phyloP scores from a whole-genome alignment of 2,329 filamentous ascomycete species.

The Pseudogymnoascus sp. region DNA sequence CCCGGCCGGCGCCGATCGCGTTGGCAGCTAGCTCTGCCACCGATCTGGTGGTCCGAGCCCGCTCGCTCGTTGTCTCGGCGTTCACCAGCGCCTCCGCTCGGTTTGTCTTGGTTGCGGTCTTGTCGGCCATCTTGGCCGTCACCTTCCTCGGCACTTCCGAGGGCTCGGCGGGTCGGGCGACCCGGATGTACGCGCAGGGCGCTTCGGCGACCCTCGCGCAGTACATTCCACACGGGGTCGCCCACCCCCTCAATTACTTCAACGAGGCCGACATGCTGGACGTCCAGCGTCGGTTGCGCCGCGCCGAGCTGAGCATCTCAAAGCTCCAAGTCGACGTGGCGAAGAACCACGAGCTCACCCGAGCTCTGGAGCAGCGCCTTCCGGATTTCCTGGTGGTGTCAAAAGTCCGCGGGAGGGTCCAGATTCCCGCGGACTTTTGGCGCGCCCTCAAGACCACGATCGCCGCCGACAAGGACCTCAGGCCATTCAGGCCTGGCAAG shows the following conservation, averaged over 20 bases:
- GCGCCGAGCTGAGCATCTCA: conserved; percentile 4
- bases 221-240: conserved; percentile 20
- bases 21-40: not conserved
- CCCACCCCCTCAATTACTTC: conserved; percentile 17
- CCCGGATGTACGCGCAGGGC: not conserved
- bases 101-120: not conserved
- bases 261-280: conserved; percentile 17
- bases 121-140: not conserved
- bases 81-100: not conserved
- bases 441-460: conserved; percentile 52
- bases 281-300: conserved; percentile 19
- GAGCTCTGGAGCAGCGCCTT: conserved; percentile 39
- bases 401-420: conserved; percentile 42
- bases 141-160: not conserved
- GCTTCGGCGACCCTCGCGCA: conserved; percentile 14
- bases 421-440: conserved; percentile 57
- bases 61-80: not conserved
- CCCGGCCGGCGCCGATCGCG: not conserved
- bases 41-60: not conserved
- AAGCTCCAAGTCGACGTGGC: conserved; percentile 21
- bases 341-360: conserved; percentile 28
- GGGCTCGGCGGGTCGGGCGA: not conserved
- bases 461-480: conserved; percentile 32
- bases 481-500: not conserved
- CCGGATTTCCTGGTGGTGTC: conserved; percentile 51